Percentiles rank a stretch among this genome's conserved stretches.
These are phyloP conservation scores for Periconia sp. DNA, from an alignment of 2,329 filamentous ascomycete species.

Conservation along the genomic window DNA sequence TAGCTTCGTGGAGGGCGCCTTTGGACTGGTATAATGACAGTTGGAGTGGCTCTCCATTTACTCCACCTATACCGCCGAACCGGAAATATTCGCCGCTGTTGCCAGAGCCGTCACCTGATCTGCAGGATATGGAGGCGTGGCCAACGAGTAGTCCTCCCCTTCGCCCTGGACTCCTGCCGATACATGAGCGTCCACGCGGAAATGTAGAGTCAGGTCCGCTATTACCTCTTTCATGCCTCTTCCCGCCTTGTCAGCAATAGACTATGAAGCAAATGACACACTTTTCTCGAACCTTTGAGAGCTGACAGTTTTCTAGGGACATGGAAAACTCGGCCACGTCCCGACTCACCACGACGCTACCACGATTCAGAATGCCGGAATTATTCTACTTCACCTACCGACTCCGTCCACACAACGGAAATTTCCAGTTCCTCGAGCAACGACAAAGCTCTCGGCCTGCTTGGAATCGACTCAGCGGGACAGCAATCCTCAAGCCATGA, in stretches of 20 bases:
- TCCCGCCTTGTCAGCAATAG: too few relatives aligned
- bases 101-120: conserved; percentile 36
- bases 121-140: conserved; percentile 18
- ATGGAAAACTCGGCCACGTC: too few relatives aligned
- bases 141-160: conserved; percentile 10
- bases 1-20: conserved; percentile 34
- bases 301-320: too few relatives aligned
- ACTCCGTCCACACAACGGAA: conserved; percentile 13
- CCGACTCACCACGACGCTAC: too few relatives aligned
- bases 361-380: neutral
- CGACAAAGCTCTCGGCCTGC: conserved; percentile 28
- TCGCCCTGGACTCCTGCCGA: conserved; percentile 22
- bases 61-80: conserved; percentile 8
- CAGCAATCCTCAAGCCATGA: conserved; percentile 12
- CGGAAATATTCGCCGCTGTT: conserved; percentile 34
- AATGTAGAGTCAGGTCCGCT: conserved; percentile 21
- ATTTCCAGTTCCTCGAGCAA: conserved; percentile 24
- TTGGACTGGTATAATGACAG: conserved; percentile 29
- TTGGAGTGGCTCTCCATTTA: conserved; percentile 1
- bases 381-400: neutral
- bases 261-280: too few relatives aligned
- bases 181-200: conserved; percentile 19
- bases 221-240: too few relatives aligned
- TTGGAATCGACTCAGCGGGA: conserved; percentile 19
- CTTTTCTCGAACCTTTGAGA: too few relatives aligned